These are phyloP conservation scores for Geopyxis carbonaria DNA, from an alignment of 495 filamentous ascomycete genomes.

Conservation along the genomic window DNA sequence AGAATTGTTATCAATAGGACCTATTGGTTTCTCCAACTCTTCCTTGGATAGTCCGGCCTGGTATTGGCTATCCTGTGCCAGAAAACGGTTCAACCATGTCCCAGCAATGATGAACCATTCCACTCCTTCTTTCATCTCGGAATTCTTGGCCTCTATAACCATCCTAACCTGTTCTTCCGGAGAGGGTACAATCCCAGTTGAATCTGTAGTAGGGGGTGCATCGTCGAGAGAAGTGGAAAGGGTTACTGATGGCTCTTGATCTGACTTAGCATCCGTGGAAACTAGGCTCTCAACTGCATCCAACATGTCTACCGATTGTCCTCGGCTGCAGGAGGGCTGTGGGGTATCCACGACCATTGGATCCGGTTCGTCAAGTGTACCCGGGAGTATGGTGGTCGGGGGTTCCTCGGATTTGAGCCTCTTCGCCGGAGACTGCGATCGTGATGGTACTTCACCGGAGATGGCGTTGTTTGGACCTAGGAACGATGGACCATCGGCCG, in stretches of 20 bases:
- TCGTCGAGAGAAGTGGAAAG: too few relatives aligned
- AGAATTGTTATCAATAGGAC: conserved; percentile 77
- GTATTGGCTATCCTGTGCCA: conserved; percentile 37
- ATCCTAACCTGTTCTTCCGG: conserved; percentile 62
- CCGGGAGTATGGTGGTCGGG: conserved; percentile 7
- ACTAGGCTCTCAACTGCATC: conserved; percentile 11
- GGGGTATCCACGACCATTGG: conserved; percentile 23
- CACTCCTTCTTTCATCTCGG: conserved; percentile 45
- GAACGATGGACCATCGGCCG: not conserved
- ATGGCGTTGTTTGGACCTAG: conserved; percentile 1
- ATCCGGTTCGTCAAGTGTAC: conserved; percentile 10
- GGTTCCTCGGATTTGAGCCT: conserved; percentile 23
- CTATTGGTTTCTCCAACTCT: conserved; percentile 48
- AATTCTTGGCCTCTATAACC: conserved; percentile 40
- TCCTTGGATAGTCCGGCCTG: conserved; percentile 39
- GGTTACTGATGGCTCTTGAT: too few relatives aligned
- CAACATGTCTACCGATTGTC: conserved; percentile 26
- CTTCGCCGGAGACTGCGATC: conserved; percentile 25
- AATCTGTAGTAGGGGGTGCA: too few relatives aligned
- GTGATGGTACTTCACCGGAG: conserved; percentile 1
- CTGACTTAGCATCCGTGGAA: too few relatives aligned
- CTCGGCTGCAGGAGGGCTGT: conserved; percentile 11
- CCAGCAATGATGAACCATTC: conserved; percentile 63
- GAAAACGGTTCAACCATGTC: conserved; percentile 59
- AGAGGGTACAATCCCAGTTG: too few relatives aligned